Evolutionary conservation across 345 rosid species (phyloP).

Genomic region (Salix viminalis): DNA sequence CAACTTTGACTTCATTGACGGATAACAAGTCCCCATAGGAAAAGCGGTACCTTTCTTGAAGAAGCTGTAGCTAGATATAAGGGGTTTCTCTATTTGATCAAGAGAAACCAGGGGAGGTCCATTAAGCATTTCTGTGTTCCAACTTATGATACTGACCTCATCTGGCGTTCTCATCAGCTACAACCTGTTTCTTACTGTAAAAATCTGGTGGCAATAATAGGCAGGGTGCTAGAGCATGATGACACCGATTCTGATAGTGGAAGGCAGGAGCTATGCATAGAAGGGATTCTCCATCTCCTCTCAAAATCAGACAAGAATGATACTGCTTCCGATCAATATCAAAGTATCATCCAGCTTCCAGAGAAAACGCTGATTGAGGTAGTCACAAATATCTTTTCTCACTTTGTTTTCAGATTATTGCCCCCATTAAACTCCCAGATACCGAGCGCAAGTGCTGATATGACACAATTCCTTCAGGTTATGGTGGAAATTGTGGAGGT

Average conservation of each 20-base stretch:
- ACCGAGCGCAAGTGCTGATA: neutral
- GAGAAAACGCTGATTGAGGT: constrained; percentile 18
- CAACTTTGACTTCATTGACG: constrained; percentile 6
- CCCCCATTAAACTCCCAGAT: neutral
- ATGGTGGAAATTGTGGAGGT: constrained; percentile 19
- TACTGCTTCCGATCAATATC: neutral
- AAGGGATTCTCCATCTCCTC: constrained; percentile 8
- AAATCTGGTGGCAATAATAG: constrained; percentile 15
- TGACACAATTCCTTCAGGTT: neutral
- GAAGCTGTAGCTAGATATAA: constrained; percentile 29
- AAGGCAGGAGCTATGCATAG: constrained; percentile 12
- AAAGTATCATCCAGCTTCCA: neutral
- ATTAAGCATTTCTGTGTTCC: constrained; percentile 25
- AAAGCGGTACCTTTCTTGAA: constrained; percentile 17
- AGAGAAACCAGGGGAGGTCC: constrained; percentile 24
- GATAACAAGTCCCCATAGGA: constrained; percentile 20
- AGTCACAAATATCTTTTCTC: neutral
- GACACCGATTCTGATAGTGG: constrained; percentile 10
- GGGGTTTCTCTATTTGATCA: constrained; percentile 33
- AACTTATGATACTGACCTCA: constrained; percentile 34
- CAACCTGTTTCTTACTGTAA: constrained; percentile 17
- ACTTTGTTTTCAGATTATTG: neutral
- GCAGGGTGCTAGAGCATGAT: constrained; percentile 5
- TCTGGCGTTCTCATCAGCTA: constrained; percentile 27
- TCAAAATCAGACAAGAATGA: constrained; percentile 1